phyloP scores from a whole-genome alignment of 2,329 filamentous ascomycete species.

The Penicillium frequentans region DNA sequence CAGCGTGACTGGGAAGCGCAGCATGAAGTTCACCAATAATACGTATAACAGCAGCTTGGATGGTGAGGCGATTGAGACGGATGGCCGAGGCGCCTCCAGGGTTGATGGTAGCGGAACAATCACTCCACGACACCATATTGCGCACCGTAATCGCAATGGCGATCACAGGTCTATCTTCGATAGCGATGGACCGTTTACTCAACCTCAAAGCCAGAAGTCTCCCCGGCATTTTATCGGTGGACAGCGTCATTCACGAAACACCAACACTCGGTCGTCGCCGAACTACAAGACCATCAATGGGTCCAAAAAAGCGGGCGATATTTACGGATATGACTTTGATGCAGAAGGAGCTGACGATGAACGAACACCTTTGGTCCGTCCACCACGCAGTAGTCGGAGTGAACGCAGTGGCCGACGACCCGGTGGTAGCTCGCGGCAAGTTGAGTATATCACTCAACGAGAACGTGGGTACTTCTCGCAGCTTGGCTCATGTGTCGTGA shows the following conservation, averaged over 20 bases:
- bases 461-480: constrained; percentile 66
- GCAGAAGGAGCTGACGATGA: constrained; percentile 84
- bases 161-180: constrained; percentile 71
- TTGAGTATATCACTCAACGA: constrained; percentile 71
- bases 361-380: constrained; percentile 74
- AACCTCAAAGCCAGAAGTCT: constrained; percentile 64
- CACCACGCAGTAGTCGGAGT: constrained; percentile 60
- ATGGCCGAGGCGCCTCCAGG: constrained; percentile 62
- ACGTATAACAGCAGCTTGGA: constrained; percentile 65
- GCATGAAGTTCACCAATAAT: constrained; percentile 91
- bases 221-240: constrained; percentile 54
- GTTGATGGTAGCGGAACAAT: constrained; percentile 56
- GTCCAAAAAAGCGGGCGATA: constrained; percentile 60
- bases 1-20: constrained; percentile 73
- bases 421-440: constrained; percentile 61
- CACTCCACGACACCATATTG: constrained; percentile 73
- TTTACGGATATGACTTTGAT: constrained; percentile 76
- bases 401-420: constrained; percentile 49
- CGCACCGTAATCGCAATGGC: constrained; percentile 71
- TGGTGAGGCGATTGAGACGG: constrained; percentile 67
- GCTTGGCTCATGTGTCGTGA: constrained; percentile 81
- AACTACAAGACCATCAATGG: constrained; percentile 47
- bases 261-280: constrained; percentile 64
- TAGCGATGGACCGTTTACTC: constrained; percentile 70
- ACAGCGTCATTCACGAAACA: constrained; percentile 66